These are phyloP conservation scores for Lactarius trivialis DNA, from an alignment of 768 basidiomycete genomes.

Conservation along the genomic window DNA sequence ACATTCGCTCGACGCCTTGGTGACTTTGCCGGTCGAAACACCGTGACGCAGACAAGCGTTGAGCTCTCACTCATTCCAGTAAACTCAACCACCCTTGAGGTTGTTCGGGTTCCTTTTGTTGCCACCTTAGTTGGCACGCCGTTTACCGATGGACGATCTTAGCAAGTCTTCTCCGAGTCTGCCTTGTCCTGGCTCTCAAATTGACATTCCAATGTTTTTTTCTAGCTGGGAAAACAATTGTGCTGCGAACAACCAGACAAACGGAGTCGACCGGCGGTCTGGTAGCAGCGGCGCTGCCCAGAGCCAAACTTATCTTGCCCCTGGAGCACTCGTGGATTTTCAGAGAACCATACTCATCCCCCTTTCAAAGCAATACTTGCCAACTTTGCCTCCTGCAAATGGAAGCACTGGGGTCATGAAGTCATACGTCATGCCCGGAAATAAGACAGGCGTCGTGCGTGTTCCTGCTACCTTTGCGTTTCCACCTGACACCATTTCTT, in stretches of 20 bases:
- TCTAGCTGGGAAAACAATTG: constrained; percentile 56
- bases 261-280: constrained; percentile 43
- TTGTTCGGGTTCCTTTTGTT: constrained; percentile 46
- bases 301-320: constrained; percentile 30
- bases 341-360: constrained; percentile 33
- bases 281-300: neutral
- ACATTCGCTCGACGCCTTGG: constrained; percentile 54
- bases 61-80: constrained; percentile 43
- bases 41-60: constrained; percentile 41
- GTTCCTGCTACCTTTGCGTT: neutral
- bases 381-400: constrained; percentile 38
- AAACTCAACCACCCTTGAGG: constrained; percentile 43
- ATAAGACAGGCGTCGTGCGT: constrained; percentile 53
- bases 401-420: constrained; percentile 49
- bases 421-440: constrained; percentile 49
- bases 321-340: neutral
- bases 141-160: constrained; percentile 48
- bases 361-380: constrained; percentile 43
- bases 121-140: constrained; percentile 39
- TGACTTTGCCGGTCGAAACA: constrained; percentile 47
- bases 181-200: neutral
- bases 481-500: neutral
- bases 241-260: constrained; percentile 43
- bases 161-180: constrained; percentile 37
- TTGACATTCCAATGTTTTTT: neutral